Base-by-base conservation (phyloP, 805 yeast genomes). In the Ogataea trehaloabstinens region DNA sequence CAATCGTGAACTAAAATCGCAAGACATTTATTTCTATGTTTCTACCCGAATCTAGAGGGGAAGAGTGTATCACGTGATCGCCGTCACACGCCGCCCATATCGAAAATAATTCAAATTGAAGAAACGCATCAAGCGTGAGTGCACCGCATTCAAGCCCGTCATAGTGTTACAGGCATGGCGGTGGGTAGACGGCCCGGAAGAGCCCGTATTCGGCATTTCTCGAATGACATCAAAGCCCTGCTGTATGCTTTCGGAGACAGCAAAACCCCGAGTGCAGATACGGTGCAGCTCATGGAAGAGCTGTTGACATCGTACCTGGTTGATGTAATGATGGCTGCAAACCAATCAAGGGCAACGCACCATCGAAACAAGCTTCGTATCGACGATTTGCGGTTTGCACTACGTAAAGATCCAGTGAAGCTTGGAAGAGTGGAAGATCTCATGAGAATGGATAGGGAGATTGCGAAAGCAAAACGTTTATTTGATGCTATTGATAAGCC, bases 171-270 rank as follows among this genome's bases (percentile, higher is more conserved):
- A n/a, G n/a, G n/a, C 6, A 30, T 30, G 33, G 22, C 33, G 8
- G 17, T 16, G 13, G 22, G 22, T 8, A 30, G 22, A 19, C 33
- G 33, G 12, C 33, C 22, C 33, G 22, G 22, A 10, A 11, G 33
- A 18, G 33, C 33, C 20, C 33, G 33, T 7, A 17, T 18, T 16
- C 53, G 62, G 31, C 51, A 60, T 19, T 68, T 66, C 46, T 52
- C 64, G 19, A 59, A 55, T 33, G 73, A 77, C 44, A 64, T 81
- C 22, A 73, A 76, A 46, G 71, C 84, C 0, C 57, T 84, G 34
- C 59, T 84, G 39, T 84, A 77, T 48, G 89, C 89, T 0, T 82
- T 73, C 56, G 91, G 91, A 1, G 91, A 84, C 52, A 81, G 75
- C 2, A 62, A 74, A n/a, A 70, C 78, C 31, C 91, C 91, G 1